Base-by-base conservation (phyloP, 2,329 filamentous ascomycete species). In the Pseudogymnoascus sp. region DNA sequence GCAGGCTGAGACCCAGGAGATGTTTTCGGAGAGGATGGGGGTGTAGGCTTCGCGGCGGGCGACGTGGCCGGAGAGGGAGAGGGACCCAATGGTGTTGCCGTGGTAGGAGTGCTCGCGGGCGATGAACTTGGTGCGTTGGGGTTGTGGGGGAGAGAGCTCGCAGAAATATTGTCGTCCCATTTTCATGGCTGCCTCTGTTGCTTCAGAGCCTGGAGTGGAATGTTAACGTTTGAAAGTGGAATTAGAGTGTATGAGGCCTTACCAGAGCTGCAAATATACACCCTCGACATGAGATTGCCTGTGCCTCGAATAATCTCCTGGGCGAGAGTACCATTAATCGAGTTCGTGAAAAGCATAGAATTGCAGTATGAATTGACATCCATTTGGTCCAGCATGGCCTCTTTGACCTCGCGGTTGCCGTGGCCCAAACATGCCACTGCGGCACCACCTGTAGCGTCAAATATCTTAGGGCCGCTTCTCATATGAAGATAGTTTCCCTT, bases 361-460 rank as follows among this genome's bases (percentile, higher is more conserved):
- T 84, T 79, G 31, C 83, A 82, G 61, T 88, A 90, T 0, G 79
- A 76, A 50, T 82, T 70, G 2, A 68, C 74, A 59, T 81, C 77
- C 66, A 88, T 77, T 68, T 91, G 88, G 11, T 78, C 69, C 4
- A 77, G 73, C 42, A 91, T 80, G 0, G 86, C 88, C 2, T 81
- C 75, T 11, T 78, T 77, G 11, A 92, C 83, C 59, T 85, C 78
- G 44, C 78, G 70, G 61, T 87, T 80, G 31, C 83, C 84, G 68
- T 91, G 86, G 5, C 90, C 90, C 8, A 93, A 76, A 70, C 86
- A 87, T 8, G 85, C 80, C 3, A 92, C 89, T 21, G 87, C 88
- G 2, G 90, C 87, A 18, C 90, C 90, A 28, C 87, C 83, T 18
- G 86, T 89, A 1, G 84, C 87, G 72, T 94, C 90, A 12, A 92